These are phyloP conservation scores for Oleoguttula mirabilis DNA, from an alignment of 495 filamentous ascomycete genomes.

Conservation along the genomic window DNA sequence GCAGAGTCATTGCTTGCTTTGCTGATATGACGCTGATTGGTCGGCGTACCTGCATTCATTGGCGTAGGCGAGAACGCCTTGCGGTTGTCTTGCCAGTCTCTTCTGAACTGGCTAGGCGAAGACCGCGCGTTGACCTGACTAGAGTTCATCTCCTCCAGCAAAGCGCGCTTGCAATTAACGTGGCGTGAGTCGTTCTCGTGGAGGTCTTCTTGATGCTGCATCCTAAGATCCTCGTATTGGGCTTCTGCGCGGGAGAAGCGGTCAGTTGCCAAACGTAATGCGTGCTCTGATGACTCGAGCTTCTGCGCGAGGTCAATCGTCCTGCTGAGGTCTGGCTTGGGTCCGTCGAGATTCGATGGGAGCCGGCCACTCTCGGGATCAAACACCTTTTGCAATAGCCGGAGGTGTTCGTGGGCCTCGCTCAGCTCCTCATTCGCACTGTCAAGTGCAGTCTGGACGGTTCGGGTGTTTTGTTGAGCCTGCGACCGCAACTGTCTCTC, in stretches of 20 bases:
- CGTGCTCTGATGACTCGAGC: constrained; percentile 77
- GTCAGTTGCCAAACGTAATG: constrained; percentile 73
- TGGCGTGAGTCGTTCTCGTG: constrained; percentile 60
- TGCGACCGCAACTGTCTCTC: constrained; percentile 78
- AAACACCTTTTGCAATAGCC: constrained; percentile 73
- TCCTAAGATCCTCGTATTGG: constrained; percentile 67
- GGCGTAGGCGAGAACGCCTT: constrained; percentile 38
- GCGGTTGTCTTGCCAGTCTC: constrained; percentile 51
- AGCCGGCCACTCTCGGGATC: constrained; percentile 59
- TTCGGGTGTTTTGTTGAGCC: constrained; percentile 73
- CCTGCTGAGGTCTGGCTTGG: constrained; percentile 39
- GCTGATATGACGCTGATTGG: constrained; percentile 59
- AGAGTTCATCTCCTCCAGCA: constrained; percentile 77
- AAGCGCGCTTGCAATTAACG: constrained; percentile 55
- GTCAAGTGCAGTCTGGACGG: constrained; percentile 66
- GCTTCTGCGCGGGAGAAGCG: constrained; percentile 71
- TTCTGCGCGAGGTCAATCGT: constrained; percentile 79
- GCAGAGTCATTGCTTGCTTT: constrained; percentile 65
- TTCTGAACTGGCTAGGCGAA: constrained; percentile 64
- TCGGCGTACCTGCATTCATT: constrained; percentile 41
- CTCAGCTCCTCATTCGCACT: constrained; percentile 63
- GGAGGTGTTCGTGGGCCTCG: constrained; percentile 65
- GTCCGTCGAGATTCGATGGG: constrained; percentile 48
- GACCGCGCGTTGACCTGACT: constrained; percentile 67
- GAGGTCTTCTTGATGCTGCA: constrained; percentile 58